Evolutionary conservation across 2,329 filamentous ascomycete species (phyloP).

Genomic region (Thelonectria blattea): DNA sequence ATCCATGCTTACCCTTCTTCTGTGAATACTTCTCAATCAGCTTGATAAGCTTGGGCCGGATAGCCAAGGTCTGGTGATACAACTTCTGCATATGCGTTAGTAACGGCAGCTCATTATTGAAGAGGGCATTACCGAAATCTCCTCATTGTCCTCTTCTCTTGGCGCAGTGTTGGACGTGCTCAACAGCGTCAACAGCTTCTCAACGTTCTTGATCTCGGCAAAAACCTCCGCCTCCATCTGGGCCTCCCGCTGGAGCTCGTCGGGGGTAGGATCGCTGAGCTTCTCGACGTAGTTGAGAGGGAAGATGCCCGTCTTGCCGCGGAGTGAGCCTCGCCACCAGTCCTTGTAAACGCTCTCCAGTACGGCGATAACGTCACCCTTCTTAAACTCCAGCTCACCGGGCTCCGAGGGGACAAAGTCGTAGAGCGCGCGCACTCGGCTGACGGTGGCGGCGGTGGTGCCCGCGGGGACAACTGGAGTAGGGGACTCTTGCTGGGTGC

Average conservation of each 20-base stretch:
- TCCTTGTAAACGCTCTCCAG: slow-evolving; percentile 98
- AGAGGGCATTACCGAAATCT: slow-evolving; percentile 72
- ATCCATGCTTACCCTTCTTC: slow-evolving; percentile 77
- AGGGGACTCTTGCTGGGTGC: slow-evolving; percentile 50
- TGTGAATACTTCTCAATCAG: slow-evolving; percentile 99
- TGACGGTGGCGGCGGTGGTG: slow-evolving; percentile 95
- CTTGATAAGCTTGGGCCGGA: slow-evolving; percentile 95
- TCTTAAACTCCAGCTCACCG: slow-evolving; percentile 93
- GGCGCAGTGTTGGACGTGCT: slow-evolving; percentile 84
- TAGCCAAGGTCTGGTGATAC: slow-evolving; percentile 93
- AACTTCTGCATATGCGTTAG: slow-evolving; percentile 61
- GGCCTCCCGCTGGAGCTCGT: slow-evolving; percentile 93
- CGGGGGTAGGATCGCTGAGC: slow-evolving; percentile 88
- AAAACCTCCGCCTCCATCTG: slow-evolving; percentile 85
- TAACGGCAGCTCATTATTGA: background rate
- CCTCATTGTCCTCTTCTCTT: slow-evolving; percentile 91
- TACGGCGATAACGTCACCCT: slow-evolving; percentile 96
- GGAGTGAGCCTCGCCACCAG: slow-evolving; percentile 97
- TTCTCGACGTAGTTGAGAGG: slow-evolving; percentile 99
- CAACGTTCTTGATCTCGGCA: slow-evolving; percentile 68
- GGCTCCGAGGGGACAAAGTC: slow-evolving; percentile 95
- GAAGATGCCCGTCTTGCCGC: slow-evolving; percentile 96
- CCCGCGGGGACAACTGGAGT: slow-evolving; percentile 72
- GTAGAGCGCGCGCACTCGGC: slow-evolving; percentile 88
- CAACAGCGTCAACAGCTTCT: slow-evolving; percentile 81